Evolutionary conservation across 1,139 yeast species (phyloP).

Genomic region (Geotrichum cucujoidarum): DNA sequence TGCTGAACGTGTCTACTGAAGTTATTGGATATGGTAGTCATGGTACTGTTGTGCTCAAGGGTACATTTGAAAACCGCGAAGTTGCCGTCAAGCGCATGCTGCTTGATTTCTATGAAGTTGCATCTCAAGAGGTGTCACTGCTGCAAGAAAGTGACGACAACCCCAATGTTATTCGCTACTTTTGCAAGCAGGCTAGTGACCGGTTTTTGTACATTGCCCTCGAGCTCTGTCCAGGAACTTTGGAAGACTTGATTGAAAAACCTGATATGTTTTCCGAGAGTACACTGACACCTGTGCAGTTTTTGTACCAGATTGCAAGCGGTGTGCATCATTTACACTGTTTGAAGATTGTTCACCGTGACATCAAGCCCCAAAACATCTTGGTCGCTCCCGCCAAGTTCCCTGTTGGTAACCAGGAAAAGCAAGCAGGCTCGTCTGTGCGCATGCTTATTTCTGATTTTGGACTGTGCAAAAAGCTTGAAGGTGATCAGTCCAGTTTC

Average conservation of each 20-base stretch:
- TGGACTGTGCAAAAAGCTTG: conserved; percentile 89
- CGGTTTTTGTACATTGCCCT: conserved; percentile 87
- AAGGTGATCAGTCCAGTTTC: conserved; percentile 87
- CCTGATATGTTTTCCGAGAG: conserved; percentile 25
- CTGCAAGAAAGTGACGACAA: conserved; percentile 95
- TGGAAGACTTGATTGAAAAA: conserved; percentile 66
- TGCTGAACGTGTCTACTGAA: conserved; percentile 61
- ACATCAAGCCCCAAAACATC: conserved; percentile 92
- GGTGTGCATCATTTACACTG: conserved; percentile 88
- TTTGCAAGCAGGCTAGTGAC: conserved; percentile 84
- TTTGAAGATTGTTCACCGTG: conserved; percentile 90
- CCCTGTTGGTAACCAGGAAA: conserved; percentile 26
- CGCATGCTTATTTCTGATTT: conserved; percentile 87
- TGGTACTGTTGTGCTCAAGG: conserved; percentile 91
- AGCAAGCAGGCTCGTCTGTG: conserved; percentile 37
- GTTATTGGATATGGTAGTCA: conserved; percentile 93
- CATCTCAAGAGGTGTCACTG: conserved; percentile 86
- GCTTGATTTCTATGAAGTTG: conserved; percentile 87
- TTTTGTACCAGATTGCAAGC: conserved; percentile 70
- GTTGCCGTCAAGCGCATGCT: conserved; percentile 96
- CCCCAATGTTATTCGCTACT: conserved; percentile 89
- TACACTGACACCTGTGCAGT: conserved; percentile 45
- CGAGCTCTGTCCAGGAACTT: conserved; percentile 82
- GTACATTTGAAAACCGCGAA: conserved; percentile 83
- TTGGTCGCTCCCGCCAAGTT: conserved; percentile 69